Percentiles rank a stretch among this genome's conserved stretches.
These are phyloP conservation scores for Magnusiomyces fungicola DNA, from an alignment of 1,139 yeast genomes.

Conservation along the genomic window DNA sequence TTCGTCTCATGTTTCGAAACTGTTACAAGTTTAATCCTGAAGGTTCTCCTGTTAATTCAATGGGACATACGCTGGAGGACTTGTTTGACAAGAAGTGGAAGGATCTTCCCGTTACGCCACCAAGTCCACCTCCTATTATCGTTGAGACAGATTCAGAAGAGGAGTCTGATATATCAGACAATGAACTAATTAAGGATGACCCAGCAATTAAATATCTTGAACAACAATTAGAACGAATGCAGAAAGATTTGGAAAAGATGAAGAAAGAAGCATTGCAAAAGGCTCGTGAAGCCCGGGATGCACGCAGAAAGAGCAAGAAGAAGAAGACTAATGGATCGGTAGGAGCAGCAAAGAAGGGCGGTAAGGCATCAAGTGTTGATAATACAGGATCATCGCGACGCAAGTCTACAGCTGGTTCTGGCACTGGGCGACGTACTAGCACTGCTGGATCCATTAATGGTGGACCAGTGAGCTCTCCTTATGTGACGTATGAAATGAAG, in stretches of 20 bases:
- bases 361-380: slow-evolving; percentile 5
- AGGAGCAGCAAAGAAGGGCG: slow-evolving; percentile 14
- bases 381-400: slow-evolving; percentile 13
- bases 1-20: slow-evolving; percentile 74
- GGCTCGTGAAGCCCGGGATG: slow-evolving; percentile 33
- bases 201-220: slow-evolving; percentile 89
- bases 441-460: slow-evolving; percentile 11
- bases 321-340: slow-evolving; percentile 25
- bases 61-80: slow-evolving; percentile 89
- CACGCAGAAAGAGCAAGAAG: slow-evolving; percentile 30
- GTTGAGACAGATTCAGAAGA: slow-evolving; percentile 29
- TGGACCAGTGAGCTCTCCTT: slow-evolving; percentile 19
- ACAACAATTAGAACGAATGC: slow-evolving; percentile 79
- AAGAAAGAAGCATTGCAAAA: slow-evolving; percentile 60
- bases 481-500: slow-evolving; percentile 85
- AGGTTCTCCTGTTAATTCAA: slow-evolving; percentile 87
- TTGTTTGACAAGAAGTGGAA: slow-evolving; percentile 85
- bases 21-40: slow-evolving; percentile 93
- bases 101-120: slow-evolving; percentile 74
- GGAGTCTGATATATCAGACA: slow-evolving; percentile 38
- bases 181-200: slow-evolving; percentile 59
- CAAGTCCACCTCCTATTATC: slow-evolving; percentile 41
- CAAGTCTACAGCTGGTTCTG: slow-evolving; percentile 19
- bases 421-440: slow-evolving; percentile 16
- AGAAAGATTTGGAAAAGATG: slow-evolving; percentile 71